Conservation (phyloP, 768 basidiomycete species). For the Serendipita vermifera region DNA sequence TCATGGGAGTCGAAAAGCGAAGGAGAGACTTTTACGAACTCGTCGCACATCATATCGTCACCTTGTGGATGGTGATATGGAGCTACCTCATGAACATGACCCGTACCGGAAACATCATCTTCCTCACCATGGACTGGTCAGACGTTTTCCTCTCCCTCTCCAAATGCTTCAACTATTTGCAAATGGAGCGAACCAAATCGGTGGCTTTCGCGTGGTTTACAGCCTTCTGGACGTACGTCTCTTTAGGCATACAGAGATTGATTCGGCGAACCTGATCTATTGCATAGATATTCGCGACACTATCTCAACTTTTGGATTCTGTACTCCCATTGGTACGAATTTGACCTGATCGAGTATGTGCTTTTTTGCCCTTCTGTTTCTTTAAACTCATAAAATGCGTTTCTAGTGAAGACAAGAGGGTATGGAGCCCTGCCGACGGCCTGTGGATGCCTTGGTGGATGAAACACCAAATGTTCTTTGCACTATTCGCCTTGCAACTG, state of each 20-base stretch:
- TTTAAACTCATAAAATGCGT: background rate
- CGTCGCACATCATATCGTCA: constrained; percentile 82
- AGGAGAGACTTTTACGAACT: constrained; percentile 83
- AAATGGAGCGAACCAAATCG: constrained; percentile 48
- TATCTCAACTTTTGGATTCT: constrained; percentile 79
- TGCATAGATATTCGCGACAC: constrained; percentile 77
- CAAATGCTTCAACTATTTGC: constrained; percentile 82
- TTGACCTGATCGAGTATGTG: constrained; percentile 61
- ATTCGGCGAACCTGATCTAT: background rate
- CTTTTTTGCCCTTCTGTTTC: background rate
- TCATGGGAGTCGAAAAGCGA: constrained; percentile 83
- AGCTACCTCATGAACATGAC: constrained; percentile 73
- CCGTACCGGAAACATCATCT: constrained; percentile 79
- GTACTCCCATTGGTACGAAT: constrained; percentile 75
- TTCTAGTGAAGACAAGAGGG: constrained; percentile 39
- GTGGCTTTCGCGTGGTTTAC: constrained; percentile 54
- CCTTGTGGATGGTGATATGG: constrained; percentile 92
- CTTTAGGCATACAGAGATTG: background rate
- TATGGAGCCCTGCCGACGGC: constrained; percentile 52
- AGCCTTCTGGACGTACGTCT: constrained; percentile 64
- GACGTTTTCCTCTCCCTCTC: constrained; percentile 76
- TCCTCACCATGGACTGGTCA: constrained; percentile 93
- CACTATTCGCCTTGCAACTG: constrained; percentile 60
- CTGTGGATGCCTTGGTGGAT: constrained; percentile 64
- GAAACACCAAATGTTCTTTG: constrained; percentile 64